Base-by-base conservation (phyloP, 2,329 filamentous ascomycete species). In the Geosmithia morbida region DNA sequence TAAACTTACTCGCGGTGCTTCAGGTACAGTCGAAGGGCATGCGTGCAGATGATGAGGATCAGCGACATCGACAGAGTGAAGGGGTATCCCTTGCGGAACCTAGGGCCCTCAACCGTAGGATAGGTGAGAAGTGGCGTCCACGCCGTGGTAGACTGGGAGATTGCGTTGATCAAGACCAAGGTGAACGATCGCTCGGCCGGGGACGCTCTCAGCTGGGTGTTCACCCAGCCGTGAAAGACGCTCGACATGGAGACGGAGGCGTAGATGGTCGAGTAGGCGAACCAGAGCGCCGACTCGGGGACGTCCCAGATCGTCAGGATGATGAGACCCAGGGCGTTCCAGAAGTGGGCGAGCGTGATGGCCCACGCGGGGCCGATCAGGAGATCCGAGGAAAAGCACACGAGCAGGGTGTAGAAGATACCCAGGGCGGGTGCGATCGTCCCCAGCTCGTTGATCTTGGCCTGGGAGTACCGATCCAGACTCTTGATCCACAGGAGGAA, bases 401-500 rank as follows among this genome's bases (percentile, higher is more conserved):
- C 63, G 41, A 72, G 63, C 0, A 79, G 59, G 0, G 67, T 71
- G 52, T 75, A 79, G 48, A 78, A 70, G 2, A 79, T 79, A 0
- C 75, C 75, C 1, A 79, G 53, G 0, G 66, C 75, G 0, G 75
- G 74, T 0, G 72, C 65, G 7, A 72, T 71, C 2, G 72, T 65
- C 1, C 70, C 71, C 1, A 77, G 59, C 45, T 75, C 63, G 53
- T 77, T 78, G 45, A 78, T 56, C 13, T 61, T 61, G 1, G 68
- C 59, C 0, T 62, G 61, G 0, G 66, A 63, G 54, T 67, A 78
- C 2, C 70, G 62, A 1, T 67, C 57, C 14, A 79, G 54, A 48
- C 69, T 74, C 58, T 79, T 79, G 44, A 80, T 60, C 75, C 75
- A 80, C 0, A 81, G 63, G 2, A 78, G 56, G 49, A 72, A 79